Evolutionary conservation across 345 rosid genomes (phyloP), one percentile per base, ranked within the genome.

Genomic region (Trapa incisa): DNA sequence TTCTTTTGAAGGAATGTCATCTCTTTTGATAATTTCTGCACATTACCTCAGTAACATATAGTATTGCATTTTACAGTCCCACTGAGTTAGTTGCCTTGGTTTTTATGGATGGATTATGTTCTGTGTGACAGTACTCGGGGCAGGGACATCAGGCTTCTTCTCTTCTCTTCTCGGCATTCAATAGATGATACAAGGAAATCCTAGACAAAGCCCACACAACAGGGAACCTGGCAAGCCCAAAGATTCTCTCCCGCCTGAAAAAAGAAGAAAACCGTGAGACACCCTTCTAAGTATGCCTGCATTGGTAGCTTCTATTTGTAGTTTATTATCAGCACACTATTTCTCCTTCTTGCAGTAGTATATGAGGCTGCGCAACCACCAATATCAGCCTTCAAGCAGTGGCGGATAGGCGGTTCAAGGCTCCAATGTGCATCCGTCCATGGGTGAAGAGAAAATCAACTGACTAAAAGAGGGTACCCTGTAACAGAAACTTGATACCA

Each of bases 371-470:
- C 96, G 73, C 91, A 81, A 69, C 74, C 80, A 35, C 91, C 97
- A 33, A 83, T 87, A 89, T 68, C 72, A 36, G 84, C 86, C 32
- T 88, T 88, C 67, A 93, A 78, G 83, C 89, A 87, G 74, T 91
- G 92, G 92, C 83, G 92, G 47, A 78, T 78, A 56, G 92, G 96
- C 33, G 97, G 97, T n/a, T 86, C 88, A 50, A 85, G 97, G 76
- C 79, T 89, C 67, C 87, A 86, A 68, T 83, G 84, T 79, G 91
- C 95, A 71, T 86, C 96, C n/a, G 76, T 87, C 77, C 96, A 91
- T 4, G 92, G 96, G 47, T 90, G 78, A 90, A 88, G 80, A 82
- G 83, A 82, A 93, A 80, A 75, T 75, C 84, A 32, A 60, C 60
- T 10, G 83, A 86, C 7, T 82, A 73, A 75, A 54, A 47, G 22